phyloP scores from a whole-genome alignment of 2,329 filamentous ascomycete genomes.

The Pyricularia grisea region DNA sequence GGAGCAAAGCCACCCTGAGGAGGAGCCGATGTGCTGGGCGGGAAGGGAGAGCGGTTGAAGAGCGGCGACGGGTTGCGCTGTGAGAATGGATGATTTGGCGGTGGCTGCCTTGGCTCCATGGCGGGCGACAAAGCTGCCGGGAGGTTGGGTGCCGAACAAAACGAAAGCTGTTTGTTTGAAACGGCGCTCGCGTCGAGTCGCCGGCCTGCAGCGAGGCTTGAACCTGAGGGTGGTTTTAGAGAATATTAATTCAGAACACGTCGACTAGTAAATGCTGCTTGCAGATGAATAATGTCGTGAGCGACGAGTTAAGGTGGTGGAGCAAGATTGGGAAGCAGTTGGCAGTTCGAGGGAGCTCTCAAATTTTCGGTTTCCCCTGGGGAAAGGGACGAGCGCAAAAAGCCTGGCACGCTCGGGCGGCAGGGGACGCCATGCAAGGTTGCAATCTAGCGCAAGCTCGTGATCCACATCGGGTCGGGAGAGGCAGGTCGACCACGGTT shows the following conservation, averaged over 20 bases:
- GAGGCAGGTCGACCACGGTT: neutral
- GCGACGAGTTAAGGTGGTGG: neutral
- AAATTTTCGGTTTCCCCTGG: neutral
- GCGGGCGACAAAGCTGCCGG: neutral
- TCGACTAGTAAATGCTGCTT: neutral
- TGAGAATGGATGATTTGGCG: conserved; percentile 20
- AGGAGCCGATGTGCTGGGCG: conserved; percentile 12
- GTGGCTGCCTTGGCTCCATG: conserved; percentile 26
- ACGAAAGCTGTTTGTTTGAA: neutral
- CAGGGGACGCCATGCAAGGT: conserved; percentile 1
- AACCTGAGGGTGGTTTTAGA: neutral
- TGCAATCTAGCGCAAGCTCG: neutral
- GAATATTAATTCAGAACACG: too few species aligned
- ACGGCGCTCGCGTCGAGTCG: neutral
- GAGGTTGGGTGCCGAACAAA: neutral
- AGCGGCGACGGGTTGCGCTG: conserved; percentile 22
- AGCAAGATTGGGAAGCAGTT: neutral
- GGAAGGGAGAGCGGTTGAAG: conserved; percentile 20
- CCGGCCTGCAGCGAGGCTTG: neutral
- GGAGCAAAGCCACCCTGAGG: conserved; percentile 9
- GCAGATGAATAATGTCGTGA: neutral
- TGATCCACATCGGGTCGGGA: neutral
- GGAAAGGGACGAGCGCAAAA: conserved; percentile 1
- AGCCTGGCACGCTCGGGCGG: neutral
- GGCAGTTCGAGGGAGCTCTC: neutral